Evolutionary conservation across 2,329 filamentous ascomycete species (phyloP), one percentile per base, ranked within the genome.

Genomic region (Sordariomycetes sp.): DNA sequence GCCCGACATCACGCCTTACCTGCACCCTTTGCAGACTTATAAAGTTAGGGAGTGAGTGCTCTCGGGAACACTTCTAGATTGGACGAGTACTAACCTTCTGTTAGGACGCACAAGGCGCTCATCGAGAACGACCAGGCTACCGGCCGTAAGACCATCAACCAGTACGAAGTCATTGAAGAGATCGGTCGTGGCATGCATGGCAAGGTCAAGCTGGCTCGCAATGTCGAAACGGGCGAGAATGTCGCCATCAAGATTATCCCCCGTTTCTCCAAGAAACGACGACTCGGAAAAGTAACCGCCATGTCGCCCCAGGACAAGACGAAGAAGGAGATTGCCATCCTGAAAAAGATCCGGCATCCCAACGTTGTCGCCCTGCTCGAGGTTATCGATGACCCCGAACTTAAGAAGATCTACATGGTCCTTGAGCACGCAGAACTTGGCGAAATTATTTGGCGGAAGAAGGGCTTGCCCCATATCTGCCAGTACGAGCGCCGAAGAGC

Each of bases 181-280:
- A 85, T 98, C 35, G 92, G 92, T 36, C 82, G 92, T 39, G 92
- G 92, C 33, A 86, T 94, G 49, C 92, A 98, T 55, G 92, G 92
- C 50, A 98, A 96, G 64, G 92, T 98, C 51, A 98, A 98, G 62
- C 71, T 95, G 31, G 92, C 88, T 31, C 77, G 86, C 35, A 87
- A 93, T 53, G 66, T 86, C 30, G 67, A 79, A 36, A 87, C 75
- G 2, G 72, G 73, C 40, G 79, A 85, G 34, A 81, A 82, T 52
- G 90, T 98, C 4, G 92, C 92, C 37, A 95, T 98, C 70, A 98
- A 98, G 64, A 98, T 98, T 48, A 94, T 98, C 30, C 86, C 94
- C 38, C 79, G 92, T 24, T 94, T 92, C 54, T 94, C 90, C 34
- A 95, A 94, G 63, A 86, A 86, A 48, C 79, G 88, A 36, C 83